These are phyloP conservation scores for Saposhnikovia divaricata DNA, from an alignment of 129 eudicot species.

Conservation along the genomic window DNA sequence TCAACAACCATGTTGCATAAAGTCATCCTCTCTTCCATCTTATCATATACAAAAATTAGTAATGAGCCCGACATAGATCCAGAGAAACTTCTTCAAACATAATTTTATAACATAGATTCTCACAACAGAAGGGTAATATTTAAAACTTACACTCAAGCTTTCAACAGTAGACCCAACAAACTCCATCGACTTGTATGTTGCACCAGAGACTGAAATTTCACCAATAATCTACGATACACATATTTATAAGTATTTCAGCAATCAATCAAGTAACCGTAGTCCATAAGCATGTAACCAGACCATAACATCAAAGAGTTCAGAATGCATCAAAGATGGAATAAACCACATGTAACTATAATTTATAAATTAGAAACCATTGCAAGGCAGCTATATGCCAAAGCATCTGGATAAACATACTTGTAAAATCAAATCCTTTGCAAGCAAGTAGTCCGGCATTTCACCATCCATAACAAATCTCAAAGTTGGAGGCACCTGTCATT, in stretches of 20 bases:
- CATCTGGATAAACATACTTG: slow-evolving; percentile 45
- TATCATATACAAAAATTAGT: not conserved
- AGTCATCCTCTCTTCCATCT: slow-evolving; percentile 99
- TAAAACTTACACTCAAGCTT: slow-evolving; percentile 61
- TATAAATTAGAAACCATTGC: not conserved
- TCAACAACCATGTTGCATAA: slow-evolving; percentile 98
- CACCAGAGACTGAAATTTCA: slow-evolving; percentile 95
- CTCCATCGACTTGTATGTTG: slow-evolving; percentile 95
- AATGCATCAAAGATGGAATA: not conserved
- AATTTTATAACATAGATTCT: not conserved
- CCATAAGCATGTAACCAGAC: not conserved
- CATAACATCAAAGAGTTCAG: not conserved
- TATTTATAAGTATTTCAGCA: not conserved
- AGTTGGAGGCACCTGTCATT: slow-evolving; percentile 88
- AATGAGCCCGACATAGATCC: not conserved
- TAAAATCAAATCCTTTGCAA: slow-evolving; percentile 92
- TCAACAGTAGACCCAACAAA: slow-evolving; percentile 89
- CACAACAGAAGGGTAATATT: not conserved
- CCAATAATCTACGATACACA: slow-evolving; percentile 66
- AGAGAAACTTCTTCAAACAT: not conserved
- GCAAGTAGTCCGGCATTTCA: slow-evolving; percentile 90
- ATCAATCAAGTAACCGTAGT: not conserved
- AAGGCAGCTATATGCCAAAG: not conserved
- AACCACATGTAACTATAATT: not conserved
- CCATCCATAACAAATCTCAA: slow-evolving; percentile 96